phyloP scores from a whole-genome alignment of 352 stramenopile genomes.

The Phytophthora sp. region DNA sequence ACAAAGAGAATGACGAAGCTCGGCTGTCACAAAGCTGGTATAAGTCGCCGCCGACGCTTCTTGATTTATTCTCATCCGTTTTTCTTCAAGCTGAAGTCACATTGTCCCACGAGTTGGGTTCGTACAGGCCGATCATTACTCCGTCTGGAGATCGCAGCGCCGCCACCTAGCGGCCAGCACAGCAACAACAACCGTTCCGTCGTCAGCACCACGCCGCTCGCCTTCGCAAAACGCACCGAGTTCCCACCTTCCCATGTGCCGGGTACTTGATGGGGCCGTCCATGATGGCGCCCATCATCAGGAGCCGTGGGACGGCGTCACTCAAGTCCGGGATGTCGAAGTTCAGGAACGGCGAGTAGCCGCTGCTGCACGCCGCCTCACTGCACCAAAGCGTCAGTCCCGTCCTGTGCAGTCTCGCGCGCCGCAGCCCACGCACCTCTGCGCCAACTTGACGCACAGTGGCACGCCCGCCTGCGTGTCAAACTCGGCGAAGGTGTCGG shows the following conservation, averaged over 20 bases:
- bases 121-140: slow-evolving; percentile 93
- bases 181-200: not conserved
- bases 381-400: slow-evolving; percentile 25
- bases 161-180: slow-evolving; percentile 58
- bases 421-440: slow-evolving; percentile 48
- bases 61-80: not conserved
- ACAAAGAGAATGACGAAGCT: no score
- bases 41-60: not conserved
- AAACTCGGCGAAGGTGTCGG: slow-evolving; percentile 86
- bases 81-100: slow-evolving; percentile 72
- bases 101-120: slow-evolving; percentile 89
- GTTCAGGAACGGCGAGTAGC: slow-evolving; percentile 92
- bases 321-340: slow-evolving; percentile 92
- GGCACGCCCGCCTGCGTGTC: slow-evolving; percentile 63
- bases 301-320: slow-evolving; percentile 81
- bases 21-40: no score
- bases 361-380: slow-evolving; percentile 82
- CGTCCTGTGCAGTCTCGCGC: no score
- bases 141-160: slow-evolving; percentile 88
- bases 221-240: no score
- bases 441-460: slow-evolving; percentile 83
- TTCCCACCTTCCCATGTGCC: slow-evolving; percentile 84
- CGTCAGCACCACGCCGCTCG: no score
- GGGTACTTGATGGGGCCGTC: slow-evolving; percentile 94
- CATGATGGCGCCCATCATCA: slow-evolving; percentile 90